Evolutionary conservation across 805 yeast species (phyloP), one percentile per base, ranked within the genome.

Genomic region (Yarrowia keelungensis): DNA sequence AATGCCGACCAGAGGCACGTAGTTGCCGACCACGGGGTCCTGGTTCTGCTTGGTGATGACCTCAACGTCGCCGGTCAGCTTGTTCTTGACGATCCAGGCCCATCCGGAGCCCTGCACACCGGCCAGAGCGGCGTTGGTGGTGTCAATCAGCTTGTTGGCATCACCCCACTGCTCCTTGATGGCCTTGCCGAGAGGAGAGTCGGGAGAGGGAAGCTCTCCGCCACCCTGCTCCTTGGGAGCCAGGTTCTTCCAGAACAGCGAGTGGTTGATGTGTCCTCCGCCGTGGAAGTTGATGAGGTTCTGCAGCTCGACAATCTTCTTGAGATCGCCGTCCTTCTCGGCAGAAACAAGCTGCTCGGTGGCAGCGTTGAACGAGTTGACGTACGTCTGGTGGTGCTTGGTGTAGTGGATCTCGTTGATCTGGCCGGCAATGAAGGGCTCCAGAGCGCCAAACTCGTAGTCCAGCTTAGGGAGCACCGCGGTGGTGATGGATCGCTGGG

Each of bases 101-200:
- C 97, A 92, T 56, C 97, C 97, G 7, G 97, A 89, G 77, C 97
- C 97, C 81, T 92, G 97, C 74, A 92, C 85, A 69, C 95, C 95
- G 45, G 97, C 96, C 75, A 92, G 81, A 77, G 87, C 85, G 66
- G 85, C 74, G 79, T 91, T 92, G 73, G 93, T 86, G 70, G 84
- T 75, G 49, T 80, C 74, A 70, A 87, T 86, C 79, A 92, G 82
- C 69, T 82, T 83, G 74, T 92, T 97, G 70, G 89, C 80, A 16
- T 88, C 83, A 43, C 97, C 97, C 76, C 84, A 91, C 77, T 89
- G 87, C 51, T 79, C 81, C 62, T 78, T 75, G 70, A 92, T 85
- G 71, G 88, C 87, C 76, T 84, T 79, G 67, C 82, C 85, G 42
- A 92, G 80, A 3, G 84, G 83, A 45, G 91, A 84, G 53, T 85